Evolutionary conservation across 2,329 filamentous ascomycete genomes (phyloP).

Genomic region (Aspergillus phoenicis): DNA sequence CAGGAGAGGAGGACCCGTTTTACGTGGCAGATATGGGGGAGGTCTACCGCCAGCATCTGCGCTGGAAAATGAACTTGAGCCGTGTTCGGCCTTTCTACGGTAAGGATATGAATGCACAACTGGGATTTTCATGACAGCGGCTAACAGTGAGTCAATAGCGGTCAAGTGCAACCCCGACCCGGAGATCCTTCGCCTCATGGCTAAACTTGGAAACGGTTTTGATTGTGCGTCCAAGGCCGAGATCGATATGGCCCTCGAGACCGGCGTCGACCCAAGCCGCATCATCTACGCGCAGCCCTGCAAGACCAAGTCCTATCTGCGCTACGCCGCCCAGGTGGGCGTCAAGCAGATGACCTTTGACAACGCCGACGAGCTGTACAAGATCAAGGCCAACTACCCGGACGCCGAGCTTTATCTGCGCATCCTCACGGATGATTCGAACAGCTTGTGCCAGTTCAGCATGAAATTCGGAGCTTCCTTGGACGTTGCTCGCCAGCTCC

Average conservation of each 20-base stretch:
- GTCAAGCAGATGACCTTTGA: conserved; percentile 99
- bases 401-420: conserved; percentile 89
- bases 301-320: conserved; percentile 98
- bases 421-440: conserved; percentile 94
- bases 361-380: conserved; percentile 96
- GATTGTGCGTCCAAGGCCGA: conserved; percentile 98
- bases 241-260: conserved; percentile 84
- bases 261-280: conserved; percentile 81
- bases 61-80: conserved; percentile 93
- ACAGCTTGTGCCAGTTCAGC: conserved; percentile 89
- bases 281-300: conserved; percentile 99
- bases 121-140: not conserved
- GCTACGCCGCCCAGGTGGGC: conserved; percentile 78
- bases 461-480: conserved; percentile 95
- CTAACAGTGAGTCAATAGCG: conserved; percentile 54
- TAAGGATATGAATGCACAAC: conserved; percentile 48
- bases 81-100: conserved; percentile 96
- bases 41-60: conserved; percentile 96
- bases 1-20: conserved; percentile 95
- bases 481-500: conserved; percentile 75
- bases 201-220: conserved; percentile 88
- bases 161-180: conserved; percentile 99
- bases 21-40: conserved; percentile 98
- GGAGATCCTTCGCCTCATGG: conserved; percentile 83
- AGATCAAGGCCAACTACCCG: conserved; percentile 90